Conservation (phyloP, 2,329 filamentous ascomycete genomes). For the Cryphonectria japonica region DNA sequence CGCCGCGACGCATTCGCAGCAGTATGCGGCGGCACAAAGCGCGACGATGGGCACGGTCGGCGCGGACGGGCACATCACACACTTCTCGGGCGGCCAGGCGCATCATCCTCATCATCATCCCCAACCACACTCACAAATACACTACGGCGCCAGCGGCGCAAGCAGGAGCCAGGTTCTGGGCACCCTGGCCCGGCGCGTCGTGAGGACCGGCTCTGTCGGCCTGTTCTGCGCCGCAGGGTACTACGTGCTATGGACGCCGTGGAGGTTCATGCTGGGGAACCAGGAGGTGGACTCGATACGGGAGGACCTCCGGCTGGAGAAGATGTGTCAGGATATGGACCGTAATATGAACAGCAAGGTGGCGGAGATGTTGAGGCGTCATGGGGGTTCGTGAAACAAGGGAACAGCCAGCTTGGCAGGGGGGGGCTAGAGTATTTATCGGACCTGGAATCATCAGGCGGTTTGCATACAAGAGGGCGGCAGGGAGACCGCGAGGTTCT, state of each 20-base stretch:
- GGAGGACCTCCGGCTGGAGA: slow-evolving; percentile 23
- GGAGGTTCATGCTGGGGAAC: slow-evolving; percentile 19
- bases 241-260: slow-evolving; percentile 23
- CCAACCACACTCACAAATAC: not conserved
- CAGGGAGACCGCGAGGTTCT: too few relatives aligned
- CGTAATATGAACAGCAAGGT: slow-evolving; percentile 19
- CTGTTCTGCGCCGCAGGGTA: slow-evolving; percentile 23
- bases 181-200: slow-evolving; percentile 19
- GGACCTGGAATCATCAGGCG: not conserved
- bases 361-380: slow-evolving; percentile 14
- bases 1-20: slow-evolving; percentile 3
- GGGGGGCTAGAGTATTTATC: not conserved
- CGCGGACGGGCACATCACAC: slow-evolving; percentile 27
- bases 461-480: too few relatives aligned
- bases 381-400: not conserved
- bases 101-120: not conserved
- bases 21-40: not conserved
- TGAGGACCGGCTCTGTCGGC: slow-evolving; percentile 17
- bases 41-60: slow-evolving; percentile 16
- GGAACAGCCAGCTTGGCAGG: not conserved
- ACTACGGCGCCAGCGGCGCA: not conserved
- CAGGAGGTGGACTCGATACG: slow-evolving; percentile 23
- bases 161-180: slow-evolving; percentile 3
- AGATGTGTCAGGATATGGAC: slow-evolving; percentile 43
- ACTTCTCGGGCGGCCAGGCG: slow-evolving; percentile 21